Evolutionary conservation across 2,329 filamentous ascomycete species (phyloP).

Genomic region (Paradendryphiella salina): DNA sequence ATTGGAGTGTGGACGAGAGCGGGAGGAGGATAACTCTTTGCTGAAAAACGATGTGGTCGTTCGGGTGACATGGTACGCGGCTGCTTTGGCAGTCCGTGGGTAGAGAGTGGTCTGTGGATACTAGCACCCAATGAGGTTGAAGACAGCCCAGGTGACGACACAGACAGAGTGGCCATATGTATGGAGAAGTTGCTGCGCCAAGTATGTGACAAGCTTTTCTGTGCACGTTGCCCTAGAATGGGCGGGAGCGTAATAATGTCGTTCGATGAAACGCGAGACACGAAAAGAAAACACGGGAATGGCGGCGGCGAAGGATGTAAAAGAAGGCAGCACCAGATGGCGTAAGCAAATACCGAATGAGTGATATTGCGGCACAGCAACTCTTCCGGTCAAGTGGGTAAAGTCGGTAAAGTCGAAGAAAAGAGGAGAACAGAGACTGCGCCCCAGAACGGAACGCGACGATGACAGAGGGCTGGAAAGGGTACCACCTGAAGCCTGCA

Average conservation of each 20-base stretch:
- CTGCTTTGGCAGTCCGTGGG: conserved; percentile 41
- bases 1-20: conserved; percentile 21
- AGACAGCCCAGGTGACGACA: conserved; percentile 29
- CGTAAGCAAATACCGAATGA: conserved; percentile 12
- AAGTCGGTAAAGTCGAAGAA: conserved; percentile 19
- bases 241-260: conserved; percentile 5
- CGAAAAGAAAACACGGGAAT: conserved; percentile 12
- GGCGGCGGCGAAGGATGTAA: conserved; percentile 15
- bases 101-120: conserved; percentile 36
- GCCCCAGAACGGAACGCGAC: conserved; percentile 25
- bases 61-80: conserved; percentile 34
- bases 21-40: conserved; percentile 22
- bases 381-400: conserved; percentile 22
- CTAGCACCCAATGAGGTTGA: conserved; percentile 27
- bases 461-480: conserved; percentile 29
- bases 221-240: not conserved
- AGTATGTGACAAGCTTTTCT: conserved; percentile 11
- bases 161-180: conserved; percentile 29
- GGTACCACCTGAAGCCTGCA: conserved; percentile 40
- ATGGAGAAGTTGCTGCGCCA: conserved; percentile 5
- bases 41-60: conserved; percentile 37
- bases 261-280: conserved; percentile 8
- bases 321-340: conserved; percentile 14
- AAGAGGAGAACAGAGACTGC: conserved; percentile 25
- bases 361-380: conserved; percentile 19